Conservation (phyloP, 306 rosid species). For the Malus orientalis region DNA sequence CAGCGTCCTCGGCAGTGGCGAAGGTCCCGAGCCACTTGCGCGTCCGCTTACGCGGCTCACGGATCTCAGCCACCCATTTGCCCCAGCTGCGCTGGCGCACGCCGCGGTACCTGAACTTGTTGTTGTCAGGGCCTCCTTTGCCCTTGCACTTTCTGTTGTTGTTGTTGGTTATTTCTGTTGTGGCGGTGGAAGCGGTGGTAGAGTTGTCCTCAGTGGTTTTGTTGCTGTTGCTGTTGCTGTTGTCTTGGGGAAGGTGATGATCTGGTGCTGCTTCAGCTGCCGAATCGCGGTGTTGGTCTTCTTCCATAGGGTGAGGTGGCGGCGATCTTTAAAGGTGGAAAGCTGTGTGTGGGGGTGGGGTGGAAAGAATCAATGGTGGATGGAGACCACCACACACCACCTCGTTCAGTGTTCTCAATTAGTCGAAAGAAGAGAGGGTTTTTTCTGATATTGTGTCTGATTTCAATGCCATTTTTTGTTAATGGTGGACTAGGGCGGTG, state of each 20-base stretch:
- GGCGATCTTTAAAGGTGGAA: conserved; percentile 11
- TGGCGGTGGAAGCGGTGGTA: conserved; percentile 25
- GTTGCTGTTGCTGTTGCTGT: conserved; percentile 14
- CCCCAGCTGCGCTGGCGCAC: conserved; percentile 98
- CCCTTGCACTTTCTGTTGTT: conserved; percentile 42
- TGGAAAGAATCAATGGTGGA: neutral
- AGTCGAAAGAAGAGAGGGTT: conserved; percentile 22
- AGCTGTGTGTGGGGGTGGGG: neutral
- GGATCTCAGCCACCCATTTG: conserved; percentile 98
- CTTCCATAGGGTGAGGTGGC: conserved; percentile 34
- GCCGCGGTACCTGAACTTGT: conserved; percentile 82
- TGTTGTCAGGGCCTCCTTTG: conserved; percentile 94
- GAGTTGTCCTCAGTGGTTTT: neutral
- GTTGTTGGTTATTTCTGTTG: neutral
- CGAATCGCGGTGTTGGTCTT: conserved; percentile 14
- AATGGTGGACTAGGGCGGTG: conserved; percentile 96
- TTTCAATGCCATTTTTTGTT: conserved; percentile 30
- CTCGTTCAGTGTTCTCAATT: conserved; percentile 74
- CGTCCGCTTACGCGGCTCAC: conserved; percentile 82
- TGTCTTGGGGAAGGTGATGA: conserved; percentile 26
- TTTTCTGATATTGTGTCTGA: conserved; percentile 18
- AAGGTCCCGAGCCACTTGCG: conserved; percentile 96
- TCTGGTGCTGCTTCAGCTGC: conserved; percentile 6
- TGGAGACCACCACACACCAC: conserved; percentile 23
- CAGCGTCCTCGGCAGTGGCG: conserved; percentile 92